Conservation (phyloP, 2,329 filamentous ascomycete genomes). For the Nothophoma quercina region DNA sequence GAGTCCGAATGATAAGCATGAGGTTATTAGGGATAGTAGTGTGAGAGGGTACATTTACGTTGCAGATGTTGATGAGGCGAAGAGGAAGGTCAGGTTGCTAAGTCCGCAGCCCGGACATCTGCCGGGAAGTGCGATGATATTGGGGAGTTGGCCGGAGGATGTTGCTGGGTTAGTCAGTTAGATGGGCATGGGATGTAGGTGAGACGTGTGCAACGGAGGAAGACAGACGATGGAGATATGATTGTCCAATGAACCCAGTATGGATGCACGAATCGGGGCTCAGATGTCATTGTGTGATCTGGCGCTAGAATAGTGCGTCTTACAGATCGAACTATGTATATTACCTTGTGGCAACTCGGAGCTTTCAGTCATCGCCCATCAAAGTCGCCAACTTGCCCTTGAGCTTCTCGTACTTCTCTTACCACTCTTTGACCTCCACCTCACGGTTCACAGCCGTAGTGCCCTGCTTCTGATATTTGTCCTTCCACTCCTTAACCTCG, state of each 20-base stretch:
- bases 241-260: neutral
- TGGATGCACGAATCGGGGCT: too few species aligned
- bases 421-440: neutral
- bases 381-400: neutral
- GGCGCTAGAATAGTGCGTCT: too few species aligned
- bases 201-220: neutral
- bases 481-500: too few species aligned
- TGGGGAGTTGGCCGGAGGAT: slow-evolving; percentile 87
- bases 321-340: too few species aligned
- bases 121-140: slow-evolving; percentile 79
- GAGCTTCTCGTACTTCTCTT: neutral
- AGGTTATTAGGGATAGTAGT: slow-evolving; percentile 78
- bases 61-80: slow-evolving; percentile 86
- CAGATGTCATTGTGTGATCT: too few species aligned
- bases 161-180: slow-evolving; percentile 73
- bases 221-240: neutral
- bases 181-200: neutral
- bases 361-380: neutral
- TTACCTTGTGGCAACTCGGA: too few species aligned
- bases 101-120: slow-evolving; percentile 84
- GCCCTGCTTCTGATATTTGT: too few species aligned
- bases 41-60: slow-evolving; percentile 95
- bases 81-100: slow-evolving; percentile 79
- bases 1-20: slow-evolving; percentile 70
- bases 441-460: neutral